Percentiles rank a stretch among this genome's conserved stretches.
phyloP scores from a whole-genome alignment of 2,329 filamentous ascomycete genomes.

The Pyrenophora tritici-repentis region DNA sequence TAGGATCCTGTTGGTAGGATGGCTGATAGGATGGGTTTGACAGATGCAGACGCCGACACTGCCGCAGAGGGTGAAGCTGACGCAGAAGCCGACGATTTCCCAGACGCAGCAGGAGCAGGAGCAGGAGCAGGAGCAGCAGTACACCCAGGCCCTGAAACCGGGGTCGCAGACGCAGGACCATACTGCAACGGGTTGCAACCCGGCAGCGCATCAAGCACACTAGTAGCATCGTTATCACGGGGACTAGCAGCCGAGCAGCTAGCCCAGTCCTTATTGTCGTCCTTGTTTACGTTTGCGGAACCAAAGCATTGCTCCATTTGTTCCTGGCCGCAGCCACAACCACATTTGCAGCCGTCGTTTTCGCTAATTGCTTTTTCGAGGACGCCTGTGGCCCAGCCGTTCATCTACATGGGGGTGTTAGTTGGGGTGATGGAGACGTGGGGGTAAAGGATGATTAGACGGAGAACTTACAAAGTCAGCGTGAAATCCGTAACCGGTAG shows the following conservation, averaged over 20 bases:
- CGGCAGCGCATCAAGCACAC: conserved; percentile 39
- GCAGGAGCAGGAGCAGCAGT: conserved; percentile 21
- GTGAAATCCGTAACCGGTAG: conserved; percentile 46
- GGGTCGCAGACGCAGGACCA: conserved; percentile 40
- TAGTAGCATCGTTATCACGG: conserved; percentile 19
- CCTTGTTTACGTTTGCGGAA: conserved; percentile 40
- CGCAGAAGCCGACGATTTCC: conserved; percentile 3
- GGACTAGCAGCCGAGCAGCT: conserved; percentile 31
- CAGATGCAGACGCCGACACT: not conserved
- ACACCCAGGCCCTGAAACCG: conserved; percentile 34
- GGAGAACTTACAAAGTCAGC: conserved; percentile 39
- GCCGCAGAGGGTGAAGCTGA: not conserved
- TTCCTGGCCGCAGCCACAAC: conserved; percentile 43
- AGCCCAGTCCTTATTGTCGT: conserved; percentile 33
- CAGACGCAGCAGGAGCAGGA: conserved; percentile 1
- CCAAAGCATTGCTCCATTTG: conserved; percentile 48
- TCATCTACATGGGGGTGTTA: conserved; percentile 17
- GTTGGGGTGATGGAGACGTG: not conserved
- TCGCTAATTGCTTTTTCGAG: conserved; percentile 42
- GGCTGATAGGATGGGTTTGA: not conserved
- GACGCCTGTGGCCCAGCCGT: conserved; percentile 47
- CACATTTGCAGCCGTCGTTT: conserved; percentile 44
- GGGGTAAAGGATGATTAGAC: too few relatives aligned
- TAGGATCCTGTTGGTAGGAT: conserved; percentile 9
- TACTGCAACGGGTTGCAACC: conserved; percentile 48